Percentiles rank a stretch among this genome's conserved stretches.
Evolutionary conservation across 306 rosid species (phyloP).

Genomic region (Cotoneaster glaucophyllus): DNA sequence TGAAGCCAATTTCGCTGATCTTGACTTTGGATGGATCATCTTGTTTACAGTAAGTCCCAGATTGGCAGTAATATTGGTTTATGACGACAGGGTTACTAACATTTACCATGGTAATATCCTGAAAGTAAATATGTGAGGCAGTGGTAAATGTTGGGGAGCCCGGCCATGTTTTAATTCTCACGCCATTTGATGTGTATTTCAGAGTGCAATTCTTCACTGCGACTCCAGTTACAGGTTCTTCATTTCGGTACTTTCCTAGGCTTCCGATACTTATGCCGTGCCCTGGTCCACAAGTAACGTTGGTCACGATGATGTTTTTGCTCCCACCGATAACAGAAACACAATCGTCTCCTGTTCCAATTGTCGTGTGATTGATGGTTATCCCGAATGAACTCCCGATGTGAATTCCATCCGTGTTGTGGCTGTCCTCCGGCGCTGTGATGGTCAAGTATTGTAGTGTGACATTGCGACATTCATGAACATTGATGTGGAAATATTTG

Average conservation of each 20-base stretch:
- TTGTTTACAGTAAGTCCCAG: no score
- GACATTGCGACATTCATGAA: conserved; percentile 23
- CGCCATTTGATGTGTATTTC: conserved; percentile 24
- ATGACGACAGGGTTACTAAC: conserved; percentile 34
- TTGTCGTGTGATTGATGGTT: conserved; percentile 15
- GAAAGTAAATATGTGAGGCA: conserved; percentile 25
- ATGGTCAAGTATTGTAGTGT: conserved; percentile 21
- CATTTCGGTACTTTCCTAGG: conserved; percentile 6
- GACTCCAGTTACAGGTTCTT: conserved; percentile 21
- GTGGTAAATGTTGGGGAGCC: background rate
- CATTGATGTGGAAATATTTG: conserved; percentile 30
- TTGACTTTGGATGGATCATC: background rate
- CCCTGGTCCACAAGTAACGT: background rate
- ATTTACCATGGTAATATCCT: conserved; percentile 30
- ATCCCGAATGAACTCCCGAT: conserved; percentile 36
- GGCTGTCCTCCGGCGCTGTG: conserved; percentile 25
- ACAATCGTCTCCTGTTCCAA: conserved; percentile 48
- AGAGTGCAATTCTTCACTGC: conserved; percentile 24
- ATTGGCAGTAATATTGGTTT: conserved; percentile 50
- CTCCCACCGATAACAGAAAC: conserved; percentile 46
- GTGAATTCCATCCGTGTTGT: conserved; percentile 49
- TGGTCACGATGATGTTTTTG: background rate
- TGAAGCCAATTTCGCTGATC: background rate
- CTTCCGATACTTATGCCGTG: background rate
- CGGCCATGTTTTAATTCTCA: conserved; percentile 51